phyloP scores from a whole-genome alignment of 2,329 filamentous ascomycete species.

The Dothideomycetes sp. region DNA sequence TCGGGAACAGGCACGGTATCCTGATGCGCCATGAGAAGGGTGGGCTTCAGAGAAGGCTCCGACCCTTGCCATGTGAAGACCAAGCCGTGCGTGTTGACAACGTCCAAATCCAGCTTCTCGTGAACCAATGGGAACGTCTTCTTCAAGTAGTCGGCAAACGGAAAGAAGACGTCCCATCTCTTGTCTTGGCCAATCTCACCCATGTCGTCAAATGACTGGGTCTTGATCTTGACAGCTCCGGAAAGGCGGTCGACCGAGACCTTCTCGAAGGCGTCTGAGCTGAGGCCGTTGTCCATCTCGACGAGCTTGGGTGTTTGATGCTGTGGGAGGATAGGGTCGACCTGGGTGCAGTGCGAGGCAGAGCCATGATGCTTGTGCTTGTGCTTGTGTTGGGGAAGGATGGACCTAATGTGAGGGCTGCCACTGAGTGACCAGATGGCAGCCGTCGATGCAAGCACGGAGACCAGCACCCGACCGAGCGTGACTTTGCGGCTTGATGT shows the following conservation, averaged over 20 bases:
- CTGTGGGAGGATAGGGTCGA: slow-evolving; percentile 8
- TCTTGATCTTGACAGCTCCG: slow-evolving; percentile 44
- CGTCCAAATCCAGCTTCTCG: slow-evolving; percentile 30
- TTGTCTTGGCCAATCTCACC: slow-evolving; percentile 43
- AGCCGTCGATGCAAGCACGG: too few species aligned
- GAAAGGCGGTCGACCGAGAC: slow-evolving; percentile 36
- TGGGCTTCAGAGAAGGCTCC: slow-evolving; percentile 41
- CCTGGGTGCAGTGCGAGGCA: slow-evolving; percentile 9
- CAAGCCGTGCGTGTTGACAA: slow-evolving; percentile 51
- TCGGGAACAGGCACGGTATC: slow-evolving; percentile 44
- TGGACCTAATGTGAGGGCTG: not conserved
- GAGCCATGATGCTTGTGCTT: slow-evolving; percentile 7
- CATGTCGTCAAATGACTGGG: slow-evolving; percentile 46
- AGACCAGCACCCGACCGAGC: too few species aligned
- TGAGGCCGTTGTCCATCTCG: slow-evolving; percentile 20
- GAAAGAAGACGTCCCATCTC: slow-evolving; percentile 44
- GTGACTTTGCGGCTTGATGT: too few species aligned
- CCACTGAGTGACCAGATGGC: not conserved
- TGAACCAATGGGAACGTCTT: slow-evolving; percentile 40
- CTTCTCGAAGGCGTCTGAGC: slow-evolving; percentile 19
- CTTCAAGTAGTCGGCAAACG: slow-evolving; percentile 38
- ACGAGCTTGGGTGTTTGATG: slow-evolving; percentile 14
- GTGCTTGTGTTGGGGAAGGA: not conserved
- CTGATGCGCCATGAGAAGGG: slow-evolving; percentile 45
- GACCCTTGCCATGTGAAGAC: slow-evolving; percentile 48